Base-by-base conservation (phyloP, 2,329 filamentous ascomycete genomes). In the Talaromyces funiculosus region DNA sequence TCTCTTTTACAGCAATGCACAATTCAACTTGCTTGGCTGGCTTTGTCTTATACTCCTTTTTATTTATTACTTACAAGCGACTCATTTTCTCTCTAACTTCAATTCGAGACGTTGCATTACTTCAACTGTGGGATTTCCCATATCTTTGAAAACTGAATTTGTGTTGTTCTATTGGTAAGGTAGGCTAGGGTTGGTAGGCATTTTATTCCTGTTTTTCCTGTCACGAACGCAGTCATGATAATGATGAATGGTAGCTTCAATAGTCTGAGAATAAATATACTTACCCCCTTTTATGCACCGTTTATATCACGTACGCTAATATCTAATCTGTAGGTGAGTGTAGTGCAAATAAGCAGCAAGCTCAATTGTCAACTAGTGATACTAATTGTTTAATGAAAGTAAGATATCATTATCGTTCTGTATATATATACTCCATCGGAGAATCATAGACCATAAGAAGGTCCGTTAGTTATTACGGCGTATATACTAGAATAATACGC, bases 71-170 rank as follows among this genome's bases (percentile, higher is more conserved):
- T 35, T 33, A 31, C 10, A 51, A 51, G 47, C 47, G 47, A 33
- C n/a, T 51, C 29, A 1, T 20, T 51, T 20, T 49, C 14, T 33
- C 14, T 5, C 12, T 31, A 20, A 33, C 5, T 51, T n/a, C 26
- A 51, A 51, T 51, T 51, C 29, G 47, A 49, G 14, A 12, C 31
- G 45, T 31, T 51, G 47, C 47, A 51, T 51, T 51, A 51, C 47
- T 51, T 51, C 14, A 16, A 26, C 29, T 8, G 35, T 33, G n/a
- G 10, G 12, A 12, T 51, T 33, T 22, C 26, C 29, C 35, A 18
- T 20, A 16, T 49, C 45, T 31, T 18, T 9, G 8, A 14, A 20
- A 12, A 51, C 47, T 9, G 43, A 47, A 29, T 4, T n/a, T 47
- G 40, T 5, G 40, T 43, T 12, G 45, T 33, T 51, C 14, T 10